Percentiles rank a stretch among this genome's conserved stretches.
Evolutionary conservation across 139 green algal species (phyloP).

Genomic region (Parachlorella kessleri): DNA sequence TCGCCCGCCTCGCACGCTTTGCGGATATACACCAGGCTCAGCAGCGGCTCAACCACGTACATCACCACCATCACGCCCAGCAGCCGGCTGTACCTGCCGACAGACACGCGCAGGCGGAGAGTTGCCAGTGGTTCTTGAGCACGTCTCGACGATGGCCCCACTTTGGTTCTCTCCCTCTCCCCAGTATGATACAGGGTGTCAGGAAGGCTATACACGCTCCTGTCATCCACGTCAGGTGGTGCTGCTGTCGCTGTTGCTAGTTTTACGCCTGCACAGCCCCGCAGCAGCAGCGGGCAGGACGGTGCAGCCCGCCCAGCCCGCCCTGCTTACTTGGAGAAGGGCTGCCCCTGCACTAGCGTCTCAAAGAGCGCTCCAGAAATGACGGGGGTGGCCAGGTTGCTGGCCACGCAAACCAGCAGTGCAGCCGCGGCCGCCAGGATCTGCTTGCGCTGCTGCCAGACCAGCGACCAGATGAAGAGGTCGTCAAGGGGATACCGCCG

Average conservation of each 20-base stretch:
- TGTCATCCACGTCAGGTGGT: too few relatives aligned
- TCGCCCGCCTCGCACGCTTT: constrained; percentile 73
- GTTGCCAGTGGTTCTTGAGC: too few relatives aligned
- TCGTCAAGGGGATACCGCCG: constrained; percentile 27
- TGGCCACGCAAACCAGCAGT: constrained; percentile 71
- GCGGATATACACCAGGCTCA: constrained; percentile 85
- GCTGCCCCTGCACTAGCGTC: constrained; percentile 66
- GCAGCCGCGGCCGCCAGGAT: constrained; percentile 51
- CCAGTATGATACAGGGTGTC: too few relatives aligned
- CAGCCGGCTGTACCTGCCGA: constrained; percentile 48
- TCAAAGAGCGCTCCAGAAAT: constrained; percentile 85
- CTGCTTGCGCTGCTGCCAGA: constrained; percentile 61
- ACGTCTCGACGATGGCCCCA: too few relatives aligned
- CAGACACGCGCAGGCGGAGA: too few relatives aligned
- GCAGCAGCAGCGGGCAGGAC: too few relatives aligned
- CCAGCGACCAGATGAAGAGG: constrained; percentile 27
- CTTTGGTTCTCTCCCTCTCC: too few relatives aligned
- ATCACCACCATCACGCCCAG: constrained; percentile 60
- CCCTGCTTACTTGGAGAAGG: constrained; percentile 56
- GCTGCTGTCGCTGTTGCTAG: too few relatives aligned
- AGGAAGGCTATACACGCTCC: too few relatives aligned
- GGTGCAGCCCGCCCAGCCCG: too few relatives aligned
- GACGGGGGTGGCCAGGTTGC: constrained; percentile 84
- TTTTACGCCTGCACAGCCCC: too few relatives aligned
- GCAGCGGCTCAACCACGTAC: constrained; percentile 85